Evolutionary conservation across 139 green algal genomes (phyloP).

Genomic region (Desmodesmus armatus): DNA sequence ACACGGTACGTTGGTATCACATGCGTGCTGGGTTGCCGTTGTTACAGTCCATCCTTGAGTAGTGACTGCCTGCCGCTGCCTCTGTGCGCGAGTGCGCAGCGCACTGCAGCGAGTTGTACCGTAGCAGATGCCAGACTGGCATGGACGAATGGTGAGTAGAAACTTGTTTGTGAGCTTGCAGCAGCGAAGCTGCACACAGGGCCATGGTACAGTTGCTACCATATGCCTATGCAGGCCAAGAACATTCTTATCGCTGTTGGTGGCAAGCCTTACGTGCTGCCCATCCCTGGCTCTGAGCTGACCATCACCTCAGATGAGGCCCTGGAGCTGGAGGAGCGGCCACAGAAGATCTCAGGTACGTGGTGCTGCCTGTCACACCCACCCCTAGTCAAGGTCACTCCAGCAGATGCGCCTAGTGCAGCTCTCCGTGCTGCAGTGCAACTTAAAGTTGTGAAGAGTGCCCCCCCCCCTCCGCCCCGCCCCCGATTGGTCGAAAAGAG

Average conservation of each 20-base stretch:
- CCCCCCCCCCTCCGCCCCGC: too few relatives aligned
- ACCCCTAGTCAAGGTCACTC: too few relatives aligned
- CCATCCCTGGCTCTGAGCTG: conserved; percentile 91
- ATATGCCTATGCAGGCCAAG: conserved; percentile 70
- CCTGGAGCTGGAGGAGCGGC: conserved; percentile 81
- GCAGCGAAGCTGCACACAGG: too few relatives aligned
- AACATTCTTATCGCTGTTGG: conserved; percentile 96
- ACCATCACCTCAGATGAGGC: conserved; percentile 95
- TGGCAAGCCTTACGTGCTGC: conserved; percentile 74
- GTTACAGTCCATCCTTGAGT: too few relatives aligned
- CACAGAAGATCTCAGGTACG: conserved; percentile 67
- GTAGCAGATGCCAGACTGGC: neutral
- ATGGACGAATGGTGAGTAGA: too few relatives aligned
- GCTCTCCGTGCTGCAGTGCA: too few relatives aligned
- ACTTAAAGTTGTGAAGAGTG: too few relatives aligned
- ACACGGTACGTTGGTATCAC: conserved; percentile 41
- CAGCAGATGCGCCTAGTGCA: too few relatives aligned
- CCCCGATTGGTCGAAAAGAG: too few relatives aligned
- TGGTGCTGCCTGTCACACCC: too few relatives aligned
- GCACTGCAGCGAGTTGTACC: neutral
- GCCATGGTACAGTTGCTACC: too few relatives aligned
- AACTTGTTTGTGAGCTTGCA: too few relatives aligned
- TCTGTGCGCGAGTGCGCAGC: neutral
- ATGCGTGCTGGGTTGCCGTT: neutral
- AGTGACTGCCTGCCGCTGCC: neutral